Conservation (phyloP, 2,329 filamentous ascomycete species). For the Penicillium sp. region DNA sequence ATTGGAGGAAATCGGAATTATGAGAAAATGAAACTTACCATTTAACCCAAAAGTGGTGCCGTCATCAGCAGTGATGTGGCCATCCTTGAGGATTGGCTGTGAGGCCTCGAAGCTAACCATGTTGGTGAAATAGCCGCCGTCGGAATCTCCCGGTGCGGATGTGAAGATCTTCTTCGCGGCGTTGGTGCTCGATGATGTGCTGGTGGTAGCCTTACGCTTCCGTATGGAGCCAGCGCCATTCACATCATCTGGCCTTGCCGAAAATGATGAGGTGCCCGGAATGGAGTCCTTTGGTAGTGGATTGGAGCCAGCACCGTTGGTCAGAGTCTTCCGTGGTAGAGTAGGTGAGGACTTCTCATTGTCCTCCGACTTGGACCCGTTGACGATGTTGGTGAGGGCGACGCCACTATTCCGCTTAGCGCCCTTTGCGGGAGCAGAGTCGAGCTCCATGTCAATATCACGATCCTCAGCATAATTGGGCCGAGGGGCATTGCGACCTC, state of each 20-base stretch:
- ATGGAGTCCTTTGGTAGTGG: constrained; percentile 51
- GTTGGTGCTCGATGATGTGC: constrained; percentile 35
- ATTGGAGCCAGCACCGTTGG: constrained; percentile 39
- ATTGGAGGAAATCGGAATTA: constrained; percentile 5
- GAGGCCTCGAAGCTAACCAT: constrained; percentile 85
- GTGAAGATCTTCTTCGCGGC: constrained; percentile 43
- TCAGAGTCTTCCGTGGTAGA: constrained; percentile 46
- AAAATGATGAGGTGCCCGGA: constrained; percentile 64
- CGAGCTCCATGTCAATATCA: constrained; percentile 89
- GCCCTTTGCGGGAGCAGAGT: constrained; percentile 49
- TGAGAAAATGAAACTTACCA: constrained; percentile 65
- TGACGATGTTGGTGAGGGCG: constrained; percentile 29
- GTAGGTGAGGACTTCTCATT: constrained; percentile 44
- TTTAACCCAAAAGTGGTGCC: constrained; percentile 82
- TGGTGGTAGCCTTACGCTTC: constrained; percentile 78
- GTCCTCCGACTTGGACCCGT: constrained; percentile 42
- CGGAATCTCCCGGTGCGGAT: constrained; percentile 34
- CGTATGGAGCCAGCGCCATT: constrained; percentile 63
- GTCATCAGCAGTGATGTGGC: constrained; percentile 85
- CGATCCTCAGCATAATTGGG: constrained; percentile 95
- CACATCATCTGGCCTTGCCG: constrained; percentile 51
- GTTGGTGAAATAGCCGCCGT: constrained; percentile 66
- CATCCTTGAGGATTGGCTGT: constrained; percentile 70
- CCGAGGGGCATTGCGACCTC: constrained; percentile 81
- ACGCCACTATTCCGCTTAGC: constrained; percentile 37